A percentile compares a stretch with the other conserved stretches of the same genome.
Conservation (phyloP, 345 rosid genomes). For the Anastatica hierochuntica region DNA sequence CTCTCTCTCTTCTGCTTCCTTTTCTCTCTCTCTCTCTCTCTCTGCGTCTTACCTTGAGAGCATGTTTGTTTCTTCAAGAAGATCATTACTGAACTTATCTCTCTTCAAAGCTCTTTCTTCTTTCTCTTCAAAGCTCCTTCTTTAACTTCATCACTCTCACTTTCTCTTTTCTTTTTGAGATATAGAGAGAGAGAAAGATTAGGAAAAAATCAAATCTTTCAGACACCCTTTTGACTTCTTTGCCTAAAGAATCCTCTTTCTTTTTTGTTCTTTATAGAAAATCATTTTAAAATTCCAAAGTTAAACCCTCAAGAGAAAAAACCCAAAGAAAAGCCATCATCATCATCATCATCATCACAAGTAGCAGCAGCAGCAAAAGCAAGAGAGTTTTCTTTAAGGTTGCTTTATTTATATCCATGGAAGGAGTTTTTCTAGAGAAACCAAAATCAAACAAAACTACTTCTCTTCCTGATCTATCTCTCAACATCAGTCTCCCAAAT, state of each 20-base stretch:
- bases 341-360: too few relatives aligned
- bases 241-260: conserved; percentile 26
- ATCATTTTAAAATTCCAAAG: conserved; percentile 12
- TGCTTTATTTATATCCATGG: conserved; percentile 33
- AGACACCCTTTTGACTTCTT: conserved; percentile 31
- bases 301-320: conserved; percentile 10
- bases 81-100: conserved; percentile 23
- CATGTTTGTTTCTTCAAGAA: conserved; percentile 46
- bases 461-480: conserved; percentile 57
- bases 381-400: conserved; percentile 1
- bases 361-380: neutral
- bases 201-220: conserved; percentile 26
- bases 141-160: conserved; percentile 21
- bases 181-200: conserved; percentile 4
- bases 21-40: conserved; percentile 16
- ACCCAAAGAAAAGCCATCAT: conserved; percentile 1
- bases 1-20: too few relatives aligned
- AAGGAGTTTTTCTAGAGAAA: conserved; percentile 45
- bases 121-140: conserved; percentile 23
- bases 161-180: conserved; percentile 7
- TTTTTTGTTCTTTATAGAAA: neutral
- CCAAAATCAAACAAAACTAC: conserved; percentile 29
- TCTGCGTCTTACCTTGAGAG: conserved; percentile 26
- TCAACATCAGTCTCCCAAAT: conserved; percentile 60
- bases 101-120: conserved; percentile 8